Conservation (phyloP, 441 rosid species). For the Populus hybrid region DNA sequence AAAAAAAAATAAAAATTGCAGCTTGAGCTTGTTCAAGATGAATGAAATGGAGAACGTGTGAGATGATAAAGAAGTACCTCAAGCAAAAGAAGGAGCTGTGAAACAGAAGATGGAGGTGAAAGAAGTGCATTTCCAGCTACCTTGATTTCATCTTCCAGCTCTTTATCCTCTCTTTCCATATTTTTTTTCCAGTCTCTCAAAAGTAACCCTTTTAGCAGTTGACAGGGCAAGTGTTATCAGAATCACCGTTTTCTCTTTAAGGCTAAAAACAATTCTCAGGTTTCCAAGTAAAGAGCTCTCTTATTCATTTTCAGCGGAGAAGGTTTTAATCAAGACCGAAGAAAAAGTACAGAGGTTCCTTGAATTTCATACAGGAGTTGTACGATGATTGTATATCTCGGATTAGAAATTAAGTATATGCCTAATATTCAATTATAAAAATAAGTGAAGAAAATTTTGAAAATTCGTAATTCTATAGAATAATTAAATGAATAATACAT, state of each 20-base stretch:
- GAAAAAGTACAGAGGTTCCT: background rate
- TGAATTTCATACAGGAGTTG: background rate
- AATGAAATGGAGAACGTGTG: background rate
- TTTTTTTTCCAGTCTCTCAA: background rate
- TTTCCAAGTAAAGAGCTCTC: background rate
- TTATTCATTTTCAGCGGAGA: background rate
- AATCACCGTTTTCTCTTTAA: background rate
- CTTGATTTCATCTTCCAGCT: background rate
- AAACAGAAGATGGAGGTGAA: constrained; percentile 9
- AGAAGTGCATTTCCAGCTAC: constrained; percentile 7
- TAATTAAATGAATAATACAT: background rate
- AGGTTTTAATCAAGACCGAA: background rate
- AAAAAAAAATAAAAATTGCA: background rate
- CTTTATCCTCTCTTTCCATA: background rate
- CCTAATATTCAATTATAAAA: no score
- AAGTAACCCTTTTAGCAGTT: background rate
- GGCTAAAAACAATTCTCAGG: background rate
- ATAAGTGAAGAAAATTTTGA: background rate
- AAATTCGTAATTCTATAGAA: no score
- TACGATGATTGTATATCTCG: background rate
- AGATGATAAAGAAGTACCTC: background rate
- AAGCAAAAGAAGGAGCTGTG: constrained; percentile 3
- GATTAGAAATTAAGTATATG: background rate
- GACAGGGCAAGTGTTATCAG: background rate
- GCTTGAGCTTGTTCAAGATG: background rate